These are phyloP conservation scores for Verticillium nubilum DNA, from an alignment of 2,329 filamentous ascomycete species.

Conservation along the genomic window DNA sequence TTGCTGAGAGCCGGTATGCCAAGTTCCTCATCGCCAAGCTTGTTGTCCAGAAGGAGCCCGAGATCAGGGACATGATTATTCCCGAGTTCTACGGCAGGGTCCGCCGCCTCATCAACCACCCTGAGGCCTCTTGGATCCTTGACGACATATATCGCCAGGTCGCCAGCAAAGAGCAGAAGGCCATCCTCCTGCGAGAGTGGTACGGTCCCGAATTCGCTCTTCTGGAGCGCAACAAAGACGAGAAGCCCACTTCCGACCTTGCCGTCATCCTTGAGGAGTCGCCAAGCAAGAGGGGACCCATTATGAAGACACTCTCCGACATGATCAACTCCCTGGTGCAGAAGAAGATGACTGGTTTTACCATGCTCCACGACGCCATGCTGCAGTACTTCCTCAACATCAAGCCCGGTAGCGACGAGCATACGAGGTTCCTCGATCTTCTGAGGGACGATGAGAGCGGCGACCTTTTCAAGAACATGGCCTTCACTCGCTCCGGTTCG, in stretches of 20 bases:
- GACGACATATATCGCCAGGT: conserved; percentile 93
- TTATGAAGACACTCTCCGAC: conserved; percentile 79
- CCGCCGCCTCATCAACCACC: conserved; percentile 88
- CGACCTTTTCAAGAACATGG: conserved; percentile 89
- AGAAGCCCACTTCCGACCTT: conserved; percentile 60
- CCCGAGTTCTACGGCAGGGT: conserved; percentile 94
- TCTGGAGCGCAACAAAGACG: conserved; percentile 55
- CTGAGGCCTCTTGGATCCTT: conserved; percentile 94
- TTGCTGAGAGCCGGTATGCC: conserved; percentile 93
- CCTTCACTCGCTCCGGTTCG: conserved; percentile 87
- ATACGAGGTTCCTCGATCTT: conserved; percentile 81
- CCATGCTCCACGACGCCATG: conserved; percentile 97
- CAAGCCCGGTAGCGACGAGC: conserved; percentile 71
- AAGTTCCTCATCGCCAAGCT: conserved; percentile 97
- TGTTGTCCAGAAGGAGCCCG: conserved; percentile 82
- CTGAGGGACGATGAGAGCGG: conserved; percentile 88
- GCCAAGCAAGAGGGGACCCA: conserved; percentile 80
- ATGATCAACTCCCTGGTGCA: conserved; percentile 91
- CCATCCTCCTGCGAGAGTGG: conserved; percentile 83
- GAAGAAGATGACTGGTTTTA: conserved; percentile 96
- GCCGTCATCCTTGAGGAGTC: conserved; percentile 66
- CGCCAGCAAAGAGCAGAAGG: conserved; percentile 81
- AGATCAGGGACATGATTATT: conserved; percentile 83
- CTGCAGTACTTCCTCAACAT: conserved; percentile 88
- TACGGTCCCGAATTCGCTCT: conserved; percentile 91